phyloP scores from a whole-genome alignment of 805 yeast genomes.

The Myxozyma mucilagina region DNA sequence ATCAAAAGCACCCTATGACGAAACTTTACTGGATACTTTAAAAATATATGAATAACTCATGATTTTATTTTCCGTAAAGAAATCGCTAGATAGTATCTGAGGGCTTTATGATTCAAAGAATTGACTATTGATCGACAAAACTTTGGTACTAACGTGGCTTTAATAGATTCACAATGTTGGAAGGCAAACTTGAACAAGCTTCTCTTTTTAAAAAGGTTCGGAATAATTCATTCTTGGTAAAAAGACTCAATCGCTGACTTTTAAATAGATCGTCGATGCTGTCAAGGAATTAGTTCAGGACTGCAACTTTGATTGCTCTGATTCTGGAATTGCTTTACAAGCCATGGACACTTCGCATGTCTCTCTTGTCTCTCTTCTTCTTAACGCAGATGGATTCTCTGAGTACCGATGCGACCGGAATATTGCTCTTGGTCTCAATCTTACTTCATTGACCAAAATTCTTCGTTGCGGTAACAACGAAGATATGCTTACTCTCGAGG shows the following conservation, averaged over 20 bases:
- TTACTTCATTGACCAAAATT: conserved; percentile 82
- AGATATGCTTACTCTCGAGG: conserved; percentile 82
- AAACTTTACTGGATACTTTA: conserved; percentile 4
- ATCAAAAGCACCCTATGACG: conserved; percentile 27
- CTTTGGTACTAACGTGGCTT: no score
- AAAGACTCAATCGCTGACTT: conserved; percentile 3
- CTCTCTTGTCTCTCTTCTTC: conserved; percentile 79
- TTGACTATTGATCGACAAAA: no score
- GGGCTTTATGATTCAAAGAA: background rate
- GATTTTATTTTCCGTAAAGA: conserved; percentile 11
- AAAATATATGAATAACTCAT: conserved; percentile 3
- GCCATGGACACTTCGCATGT: conserved; percentile 98
- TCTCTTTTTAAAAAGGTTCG: conserved; percentile 75
- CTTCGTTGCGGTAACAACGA: conserved; percentile 88
- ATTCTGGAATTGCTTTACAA: conserved; percentile 90
- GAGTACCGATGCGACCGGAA: conserved; percentile 95
- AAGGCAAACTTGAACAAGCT: conserved; percentile 95
- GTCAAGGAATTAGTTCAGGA: conserved; percentile 91
- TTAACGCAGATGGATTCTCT: conserved; percentile 84
- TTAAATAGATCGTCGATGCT: conserved; percentile 71
- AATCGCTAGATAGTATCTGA: conserved; percentile 32
- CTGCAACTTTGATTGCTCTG: conserved; percentile 97
- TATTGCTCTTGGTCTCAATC: conserved; percentile 86
- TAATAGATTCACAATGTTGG: conserved; percentile 64
- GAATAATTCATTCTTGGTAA: conserved; percentile 19